A percentile compares a stretch with the other conserved stretches of the same genome.
Conservation (phyloP, 179 eudicot genomes). For the Silene coronaria region DNA sequence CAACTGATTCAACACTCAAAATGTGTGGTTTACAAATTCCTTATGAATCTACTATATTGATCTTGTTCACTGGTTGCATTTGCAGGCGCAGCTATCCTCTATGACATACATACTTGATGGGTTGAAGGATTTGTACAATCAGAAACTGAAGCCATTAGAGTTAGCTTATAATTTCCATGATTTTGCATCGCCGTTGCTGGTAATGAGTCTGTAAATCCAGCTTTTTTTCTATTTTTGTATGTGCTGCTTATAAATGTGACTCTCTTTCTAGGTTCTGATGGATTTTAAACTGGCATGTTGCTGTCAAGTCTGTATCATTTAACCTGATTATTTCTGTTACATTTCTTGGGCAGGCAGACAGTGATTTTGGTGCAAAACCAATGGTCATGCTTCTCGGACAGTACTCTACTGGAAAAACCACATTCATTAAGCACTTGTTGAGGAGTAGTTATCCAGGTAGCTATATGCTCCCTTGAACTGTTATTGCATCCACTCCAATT, state of each 20-base stretch:
- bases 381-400: slow-evolving; percentile 99
- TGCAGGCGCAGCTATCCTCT: slow-evolving; percentile 30
- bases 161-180: slow-evolving; percentile 57
- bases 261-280: background rate
- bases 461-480: slow-evolving; percentile 8
- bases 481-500: background rate
- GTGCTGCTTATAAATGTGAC: background rate
- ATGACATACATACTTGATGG: slow-evolving; percentile 77
- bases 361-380: slow-evolving; percentile 93
- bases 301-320: background rate
- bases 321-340: background rate
- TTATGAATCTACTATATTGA: slow-evolving; percentile 11
- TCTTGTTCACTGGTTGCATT: slow-evolving; percentile 11
- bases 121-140: slow-evolving; percentile 60
- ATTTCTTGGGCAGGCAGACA: slow-evolving; percentile 42
- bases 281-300: background rate
- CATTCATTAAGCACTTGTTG: slow-evolving; percentile 84
- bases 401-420: slow-evolving; percentile 96
- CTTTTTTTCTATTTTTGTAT: background rate
- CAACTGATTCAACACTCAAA: background rate
- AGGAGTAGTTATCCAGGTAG: slow-evolving; percentile 77
- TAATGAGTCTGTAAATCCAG: slow-evolving; percentile 32
- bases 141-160: slow-evolving; percentile 83
- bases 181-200: slow-evolving; percentile 66
- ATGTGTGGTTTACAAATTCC: background rate